Percentiles rank a stretch among this genome's conserved stretches.
These are phyloP conservation scores for Tetradesmus lagerheimii DNA, from an alignment of 139 green algal genomes.

Conservation along the genomic window DNA sequence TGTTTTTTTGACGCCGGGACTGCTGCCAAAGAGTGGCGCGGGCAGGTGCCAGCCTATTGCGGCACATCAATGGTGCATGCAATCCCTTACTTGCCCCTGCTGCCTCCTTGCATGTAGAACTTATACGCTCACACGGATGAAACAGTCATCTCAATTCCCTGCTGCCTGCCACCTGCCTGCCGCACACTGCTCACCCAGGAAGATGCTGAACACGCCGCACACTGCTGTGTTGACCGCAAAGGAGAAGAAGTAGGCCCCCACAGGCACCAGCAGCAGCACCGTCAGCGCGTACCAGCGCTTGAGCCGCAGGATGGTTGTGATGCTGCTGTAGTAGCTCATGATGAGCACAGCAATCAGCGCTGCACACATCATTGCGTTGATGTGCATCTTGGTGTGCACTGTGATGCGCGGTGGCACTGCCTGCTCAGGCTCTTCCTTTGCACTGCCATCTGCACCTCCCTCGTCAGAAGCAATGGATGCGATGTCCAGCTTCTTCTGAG, in stretches of 20 bases:
- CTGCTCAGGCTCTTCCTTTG: not conserved
- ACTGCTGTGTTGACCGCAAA: conserved; percentile 20
- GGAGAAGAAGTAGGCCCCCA: conserved; percentile 39
- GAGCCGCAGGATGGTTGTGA: not conserved
- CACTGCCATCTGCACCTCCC: not conserved
- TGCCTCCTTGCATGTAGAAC: too few species aligned
- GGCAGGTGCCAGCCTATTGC: too few species aligned
- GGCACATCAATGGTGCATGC: too few species aligned
- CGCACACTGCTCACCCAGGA: not conserved
- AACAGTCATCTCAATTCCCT: too few species aligned
- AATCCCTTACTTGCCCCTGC: too few species aligned
- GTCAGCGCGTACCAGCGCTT: conserved; percentile 12
- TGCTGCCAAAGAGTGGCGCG: too few species aligned
- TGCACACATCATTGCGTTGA: not conserved
- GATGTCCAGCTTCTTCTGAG: not conserved
- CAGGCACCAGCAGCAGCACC: not conserved
- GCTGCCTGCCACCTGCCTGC: not conserved
- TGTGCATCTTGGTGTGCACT: not conserved
- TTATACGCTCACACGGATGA: too few species aligned
- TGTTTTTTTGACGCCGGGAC: too few species aligned
- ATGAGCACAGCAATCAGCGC: not conserved
- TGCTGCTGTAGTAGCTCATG: not conserved
- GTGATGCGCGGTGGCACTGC: not conserved
- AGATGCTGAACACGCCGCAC: conserved; percentile 17
- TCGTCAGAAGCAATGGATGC: not conserved